Conservation (phyloP, 2,329 filamentous ascomycete genomes). For the Orbilia blumenaviensis region DNA sequence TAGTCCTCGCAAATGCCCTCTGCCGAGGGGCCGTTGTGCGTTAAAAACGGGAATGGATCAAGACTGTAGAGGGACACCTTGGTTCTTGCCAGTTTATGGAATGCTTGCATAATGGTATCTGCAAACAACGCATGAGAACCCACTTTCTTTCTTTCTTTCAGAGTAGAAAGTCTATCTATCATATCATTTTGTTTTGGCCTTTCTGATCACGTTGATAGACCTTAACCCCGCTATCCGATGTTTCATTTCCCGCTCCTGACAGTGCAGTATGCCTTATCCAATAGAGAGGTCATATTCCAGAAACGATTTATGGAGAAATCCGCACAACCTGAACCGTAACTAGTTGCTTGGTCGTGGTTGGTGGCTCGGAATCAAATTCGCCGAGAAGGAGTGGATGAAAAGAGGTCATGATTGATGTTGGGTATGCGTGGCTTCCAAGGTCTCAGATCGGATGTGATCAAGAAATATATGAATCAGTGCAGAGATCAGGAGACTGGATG, state of each 20-base stretch:
- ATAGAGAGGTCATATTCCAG: constrained; percentile 36
- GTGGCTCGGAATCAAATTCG: constrained; percentile 47
- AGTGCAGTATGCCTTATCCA: constrained; percentile 5
- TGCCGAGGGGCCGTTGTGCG: constrained; percentile 13
- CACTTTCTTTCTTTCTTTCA: constrained; percentile 21
- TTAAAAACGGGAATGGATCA: constrained; percentile 4
- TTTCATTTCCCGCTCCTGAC: constrained; percentile 43
- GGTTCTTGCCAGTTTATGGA: not conserved
- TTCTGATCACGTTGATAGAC: constrained; percentile 19
- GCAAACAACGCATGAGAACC: constrained; percentile 53
- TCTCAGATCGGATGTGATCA: constrained; percentile 52
- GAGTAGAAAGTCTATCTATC: constrained; percentile 16
- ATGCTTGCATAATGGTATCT: constrained; percentile 14
- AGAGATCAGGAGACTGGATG: constrained; percentile 46
- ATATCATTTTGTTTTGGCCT: not conserved
- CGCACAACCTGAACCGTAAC: constrained; percentile 35
- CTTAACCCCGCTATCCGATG: constrained; percentile 25
- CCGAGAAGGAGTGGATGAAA: constrained; percentile 36
- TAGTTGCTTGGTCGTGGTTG: constrained; percentile 29
- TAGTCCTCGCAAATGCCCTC: not conserved
- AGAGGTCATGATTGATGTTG: constrained; percentile 30
- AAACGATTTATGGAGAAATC: constrained; percentile 52
- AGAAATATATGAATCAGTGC: constrained; percentile 48
- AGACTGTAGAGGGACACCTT: not conserved
- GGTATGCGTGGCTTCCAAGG: constrained; percentile 38